phyloP scores from a whole-genome alignment of 2,329 filamentous ascomycete genomes.

The Fusarium albidum region DNA sequence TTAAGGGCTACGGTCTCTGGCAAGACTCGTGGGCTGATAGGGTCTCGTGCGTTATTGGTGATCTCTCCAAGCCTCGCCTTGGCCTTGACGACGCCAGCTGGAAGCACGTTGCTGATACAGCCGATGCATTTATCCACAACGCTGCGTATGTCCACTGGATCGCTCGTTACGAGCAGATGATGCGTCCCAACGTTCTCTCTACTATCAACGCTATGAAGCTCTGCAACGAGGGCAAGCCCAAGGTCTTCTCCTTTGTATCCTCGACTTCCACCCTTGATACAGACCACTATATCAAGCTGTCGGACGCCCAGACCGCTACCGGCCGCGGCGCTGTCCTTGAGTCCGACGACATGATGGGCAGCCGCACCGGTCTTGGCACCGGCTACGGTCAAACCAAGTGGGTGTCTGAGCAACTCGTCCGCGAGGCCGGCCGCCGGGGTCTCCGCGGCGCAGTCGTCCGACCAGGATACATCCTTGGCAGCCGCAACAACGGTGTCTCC shows the following conservation, averaged over 20 bases:
- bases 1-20: slow-evolving; percentile 84
- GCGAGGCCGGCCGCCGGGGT: slow-evolving; percentile 80
- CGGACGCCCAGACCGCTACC: slow-evolving; percentile 56
- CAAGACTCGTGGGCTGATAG: slow-evolving; percentile 70
- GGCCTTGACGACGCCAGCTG: slow-evolving; percentile 73
- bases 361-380: slow-evolving; percentile 77
- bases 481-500: slow-evolving; percentile 72
- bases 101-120: slow-evolving; percentile 70
- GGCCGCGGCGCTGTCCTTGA: slow-evolving; percentile 77
- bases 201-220: slow-evolving; percentile 80
- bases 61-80: slow-evolving; percentile 76
- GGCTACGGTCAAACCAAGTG: slow-evolving; percentile 95
- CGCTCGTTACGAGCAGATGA: slow-evolving; percentile 75
- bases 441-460: slow-evolving; percentile 82
- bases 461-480: slow-evolving; percentile 85
- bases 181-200: slow-evolving; percentile 77
- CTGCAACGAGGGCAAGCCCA: slow-evolving; percentile 79
- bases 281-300: slow-evolving; percentile 80
- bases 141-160: slow-evolving; percentile 87
- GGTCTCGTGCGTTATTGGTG: slow-evolving; percentile 74
- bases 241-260: slow-evolving; percentile 81
- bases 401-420: slow-evolving; percentile 72
- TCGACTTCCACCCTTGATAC: slow-evolving; percentile 80
- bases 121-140: slow-evolving; percentile 83
- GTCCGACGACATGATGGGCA: slow-evolving; percentile 79